phyloP scores from a whole-genome alignment of 2,329 filamentous ascomycete genomes.

The Macroventuria anomochaeta region DNA sequence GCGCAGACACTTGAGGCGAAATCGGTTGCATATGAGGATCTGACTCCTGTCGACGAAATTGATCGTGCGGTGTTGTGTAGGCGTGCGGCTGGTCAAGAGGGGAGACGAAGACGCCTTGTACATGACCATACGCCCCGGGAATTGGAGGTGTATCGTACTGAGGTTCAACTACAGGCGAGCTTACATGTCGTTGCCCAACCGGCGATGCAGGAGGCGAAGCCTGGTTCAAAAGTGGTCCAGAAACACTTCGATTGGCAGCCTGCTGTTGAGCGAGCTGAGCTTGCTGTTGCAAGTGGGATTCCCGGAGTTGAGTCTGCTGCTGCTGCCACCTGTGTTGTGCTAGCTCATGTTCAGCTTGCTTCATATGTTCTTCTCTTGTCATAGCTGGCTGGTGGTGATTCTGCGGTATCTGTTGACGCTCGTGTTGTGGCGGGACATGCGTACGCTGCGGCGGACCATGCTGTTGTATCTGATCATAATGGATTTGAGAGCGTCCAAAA shows the following conservation, averaged over 20 bases:
- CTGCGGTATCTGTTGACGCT: constrained; percentile 2
- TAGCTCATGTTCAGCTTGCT: constrained; percentile 8
- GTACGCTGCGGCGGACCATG: constrained; percentile 11
- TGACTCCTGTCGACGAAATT: constrained; percentile 31
- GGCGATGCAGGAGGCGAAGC: constrained; percentile 17
- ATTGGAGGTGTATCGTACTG: constrained; percentile 47
- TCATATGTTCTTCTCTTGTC: constrained; percentile 9
- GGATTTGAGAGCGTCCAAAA: constrained; percentile 13
- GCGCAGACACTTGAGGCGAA: constrained; percentile 43
- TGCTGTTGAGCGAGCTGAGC: constrained; percentile 11
- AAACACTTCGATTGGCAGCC: constrained; percentile 24
- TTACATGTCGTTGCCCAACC: constrained; percentile 28
- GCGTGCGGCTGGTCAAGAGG: constrained; percentile 27
- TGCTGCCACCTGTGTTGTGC: constrained; percentile 17
- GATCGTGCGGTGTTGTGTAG: constrained; percentile 19
- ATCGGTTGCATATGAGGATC: constrained; percentile 41
- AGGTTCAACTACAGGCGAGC: constrained; percentile 34
- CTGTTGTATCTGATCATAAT: constrained; percentile 16
- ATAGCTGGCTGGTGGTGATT: constrained; percentile 13
- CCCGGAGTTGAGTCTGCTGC: constrained; percentile 17
- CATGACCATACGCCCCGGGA: constrained; percentile 45
- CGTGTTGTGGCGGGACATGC: constrained; percentile 1
- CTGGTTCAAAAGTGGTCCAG: constrained; percentile 25
- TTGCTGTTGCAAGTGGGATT: constrained; percentile 16
- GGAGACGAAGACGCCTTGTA: constrained; percentile 40